Conservation (phyloP, 2,329 filamentous ascomycete genomes). For the Botrytis deweyae region DNA sequence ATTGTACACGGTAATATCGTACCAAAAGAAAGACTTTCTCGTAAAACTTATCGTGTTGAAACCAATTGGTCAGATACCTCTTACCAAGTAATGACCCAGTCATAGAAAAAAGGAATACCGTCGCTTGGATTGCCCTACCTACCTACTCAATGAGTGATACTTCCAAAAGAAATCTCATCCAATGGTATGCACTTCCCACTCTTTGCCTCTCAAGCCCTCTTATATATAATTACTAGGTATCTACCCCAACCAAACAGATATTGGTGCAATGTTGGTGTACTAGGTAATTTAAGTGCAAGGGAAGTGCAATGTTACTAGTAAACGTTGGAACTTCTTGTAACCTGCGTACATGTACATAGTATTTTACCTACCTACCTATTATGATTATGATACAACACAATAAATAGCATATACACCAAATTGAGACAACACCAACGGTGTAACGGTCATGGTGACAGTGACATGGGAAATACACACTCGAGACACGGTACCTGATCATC, state of each 20-base stretch:
- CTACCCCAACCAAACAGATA: background rate
- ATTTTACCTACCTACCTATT: too few relatives aligned
- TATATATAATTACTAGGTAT: background rate
- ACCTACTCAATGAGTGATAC: background rate
- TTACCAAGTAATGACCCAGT: background rate
- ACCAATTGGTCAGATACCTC: background rate
- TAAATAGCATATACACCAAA: background rate
- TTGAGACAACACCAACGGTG: conserved; percentile 10
- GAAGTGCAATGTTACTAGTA: background rate
- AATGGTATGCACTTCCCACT: background rate
- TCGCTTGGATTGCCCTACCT: background rate
- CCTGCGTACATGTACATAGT: background rate
- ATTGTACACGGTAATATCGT: background rate
- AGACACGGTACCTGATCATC: background rate
- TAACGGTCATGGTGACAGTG: background rate
- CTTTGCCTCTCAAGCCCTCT: background rate
- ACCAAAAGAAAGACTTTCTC: background rate
- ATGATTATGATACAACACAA: too few relatives aligned
- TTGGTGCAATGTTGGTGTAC: background rate
- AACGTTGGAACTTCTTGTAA: background rate
- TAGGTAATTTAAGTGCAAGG: background rate
- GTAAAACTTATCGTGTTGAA: background rate
- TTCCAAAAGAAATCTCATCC: background rate
- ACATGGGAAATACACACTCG: background rate
- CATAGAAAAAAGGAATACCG: background rate